Percentiles rank a stretch among this genome's conserved stretches.
These are phyloP conservation scores for Hemisphaericaspora subhashii DNA, from an alignment of 1,139 yeast genomes.

Conservation along the genomic window DNA sequence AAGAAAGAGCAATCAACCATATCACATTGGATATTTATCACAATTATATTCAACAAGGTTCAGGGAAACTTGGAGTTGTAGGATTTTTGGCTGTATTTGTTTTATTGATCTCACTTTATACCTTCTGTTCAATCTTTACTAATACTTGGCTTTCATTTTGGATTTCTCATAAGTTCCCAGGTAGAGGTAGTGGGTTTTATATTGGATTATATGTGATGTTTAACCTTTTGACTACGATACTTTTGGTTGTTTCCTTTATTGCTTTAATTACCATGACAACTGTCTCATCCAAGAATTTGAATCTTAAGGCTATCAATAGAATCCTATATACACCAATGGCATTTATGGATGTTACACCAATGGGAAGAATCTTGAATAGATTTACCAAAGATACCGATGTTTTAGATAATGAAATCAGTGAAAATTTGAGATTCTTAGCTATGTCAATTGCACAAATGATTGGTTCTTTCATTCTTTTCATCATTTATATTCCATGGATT, in stretches of 20 bases:
- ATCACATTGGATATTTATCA: slow-evolving; percentile 32
- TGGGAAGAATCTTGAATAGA: slow-evolving; percentile 59
- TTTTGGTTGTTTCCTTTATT: slow-evolving; percentile 44
- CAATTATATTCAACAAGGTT: slow-evolving; percentile 56
- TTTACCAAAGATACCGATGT: slow-evolving; percentile 83
- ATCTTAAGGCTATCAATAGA: slow-evolving; percentile 39
- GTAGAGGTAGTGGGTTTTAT: slow-evolving; percentile 53
- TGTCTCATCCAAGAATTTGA: slow-evolving; percentile 45
- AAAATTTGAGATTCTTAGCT: slow-evolving; percentile 52
- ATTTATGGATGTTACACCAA: slow-evolving; percentile 60
- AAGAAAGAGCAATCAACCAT: slow-evolving; percentile 42
- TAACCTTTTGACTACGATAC: slow-evolving; percentile 37
- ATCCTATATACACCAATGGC: slow-evolving; percentile 58
- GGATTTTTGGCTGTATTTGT: slow-evolving; percentile 13
- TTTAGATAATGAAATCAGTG: slow-evolving; percentile 72
- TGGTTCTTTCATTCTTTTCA: slow-evolving; percentile 65
- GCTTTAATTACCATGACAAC: slow-evolving; percentile 53
- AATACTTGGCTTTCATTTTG: slow-evolving; percentile 88
- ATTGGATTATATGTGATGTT: slow-evolving; percentile 72
- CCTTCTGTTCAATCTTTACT: slow-evolving; percentile 64
- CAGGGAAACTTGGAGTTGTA: slow-evolving; percentile 42
- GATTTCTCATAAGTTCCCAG: slow-evolving; percentile 58
- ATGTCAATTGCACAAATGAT: slow-evolving; percentile 53
- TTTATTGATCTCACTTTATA: slow-evolving; percentile 34
- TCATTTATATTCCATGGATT: slow-evolving; percentile 71